Percentiles rank a stretch among this genome's conserved stretches.
Conservation (phyloP, 2,329 filamentous ascomycete species). For the Eutypa lata region DNA sequence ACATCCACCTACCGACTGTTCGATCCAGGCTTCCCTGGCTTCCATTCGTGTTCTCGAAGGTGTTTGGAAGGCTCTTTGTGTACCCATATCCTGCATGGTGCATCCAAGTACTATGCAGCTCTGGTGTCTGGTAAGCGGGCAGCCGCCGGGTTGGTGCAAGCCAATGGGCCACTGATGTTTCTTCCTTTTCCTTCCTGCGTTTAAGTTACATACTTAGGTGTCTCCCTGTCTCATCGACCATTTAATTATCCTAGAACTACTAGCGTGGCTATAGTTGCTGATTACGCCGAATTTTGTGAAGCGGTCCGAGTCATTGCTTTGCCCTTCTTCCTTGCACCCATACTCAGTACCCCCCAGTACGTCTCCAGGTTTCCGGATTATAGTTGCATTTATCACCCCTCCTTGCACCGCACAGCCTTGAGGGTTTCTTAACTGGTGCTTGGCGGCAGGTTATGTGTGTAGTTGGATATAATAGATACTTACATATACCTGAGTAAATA, state of each 20-base stretch:
- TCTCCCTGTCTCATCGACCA: too few relatives aligned
- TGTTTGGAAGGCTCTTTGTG: neutral
- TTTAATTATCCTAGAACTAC: too few relatives aligned
- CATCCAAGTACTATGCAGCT: neutral
- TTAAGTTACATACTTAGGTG: neutral
- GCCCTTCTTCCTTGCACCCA: neutral
- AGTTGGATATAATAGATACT: too few relatives aligned
- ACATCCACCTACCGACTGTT: neutral
- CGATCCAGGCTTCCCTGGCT: neutral
- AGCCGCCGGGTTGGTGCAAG: neutral
- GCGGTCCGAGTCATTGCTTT: neutral
- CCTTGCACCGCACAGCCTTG: too few relatives aligned
- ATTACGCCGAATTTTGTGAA: neutral
- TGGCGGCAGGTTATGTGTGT: too few relatives aligned
- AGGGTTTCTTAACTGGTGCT: too few relatives aligned
- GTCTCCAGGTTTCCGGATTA: neutral
- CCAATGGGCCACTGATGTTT: neutral
- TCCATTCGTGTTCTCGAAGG: conserved; percentile 1
- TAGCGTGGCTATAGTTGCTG: neutral
- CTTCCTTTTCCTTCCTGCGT: neutral
- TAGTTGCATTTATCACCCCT: neutral
- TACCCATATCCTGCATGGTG: neutral
- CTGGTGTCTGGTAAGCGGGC: neutral
- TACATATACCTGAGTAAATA: too few relatives aligned
- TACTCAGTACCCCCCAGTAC: neutral